Conservation (phyloP, 23 red algal genomes). For the Agarophyton chilense region DNA sequence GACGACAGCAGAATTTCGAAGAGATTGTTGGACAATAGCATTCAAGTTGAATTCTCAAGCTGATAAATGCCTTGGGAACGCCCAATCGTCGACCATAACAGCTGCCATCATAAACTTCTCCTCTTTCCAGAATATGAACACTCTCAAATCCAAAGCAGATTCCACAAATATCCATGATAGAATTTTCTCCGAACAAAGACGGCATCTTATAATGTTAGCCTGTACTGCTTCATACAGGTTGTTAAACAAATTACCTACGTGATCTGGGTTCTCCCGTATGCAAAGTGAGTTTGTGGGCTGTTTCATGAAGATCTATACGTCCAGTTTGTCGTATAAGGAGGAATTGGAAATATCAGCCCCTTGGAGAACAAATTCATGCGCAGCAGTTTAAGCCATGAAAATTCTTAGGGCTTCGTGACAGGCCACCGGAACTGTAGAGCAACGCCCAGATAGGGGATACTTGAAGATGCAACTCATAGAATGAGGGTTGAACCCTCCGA, state of each 20-base stretch:
- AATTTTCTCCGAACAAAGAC: neutral
- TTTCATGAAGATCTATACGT: neutral
- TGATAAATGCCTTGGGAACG: too few relatives aligned
- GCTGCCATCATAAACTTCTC: neutral
- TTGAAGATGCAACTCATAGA: too few relatives aligned
- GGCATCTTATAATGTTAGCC: neutral
- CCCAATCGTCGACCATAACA: constrained; percentile 2
- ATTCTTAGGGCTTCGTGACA: constrained; percentile 16
- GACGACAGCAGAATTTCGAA: too few relatives aligned
- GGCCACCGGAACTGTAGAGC: too few relatives aligned
- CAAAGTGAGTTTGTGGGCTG: constrained; percentile 25
- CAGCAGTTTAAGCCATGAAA: neutral
- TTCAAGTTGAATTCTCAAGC: too few relatives aligned
- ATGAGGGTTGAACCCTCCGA: too few relatives aligned
- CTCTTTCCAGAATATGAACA: neutral
- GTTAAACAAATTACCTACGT: neutral
- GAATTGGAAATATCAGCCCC: constrained; percentile 1
- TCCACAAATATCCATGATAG: neutral
- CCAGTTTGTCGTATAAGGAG: constrained; percentile 16
- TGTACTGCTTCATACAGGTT: neutral
- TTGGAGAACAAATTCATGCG: constrained; percentile 12
- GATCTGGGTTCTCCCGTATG: neutral
- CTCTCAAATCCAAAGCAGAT: neutral
- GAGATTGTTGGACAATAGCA: too few relatives aligned
- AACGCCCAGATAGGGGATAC: too few relatives aligned